A percentile compares a stretch with the other conserved stretches of the same genome.
phyloP scores from a whole-genome alignment of 2,329 filamentous ascomycete species.

The Sporothrix dimorphospora region DNA sequence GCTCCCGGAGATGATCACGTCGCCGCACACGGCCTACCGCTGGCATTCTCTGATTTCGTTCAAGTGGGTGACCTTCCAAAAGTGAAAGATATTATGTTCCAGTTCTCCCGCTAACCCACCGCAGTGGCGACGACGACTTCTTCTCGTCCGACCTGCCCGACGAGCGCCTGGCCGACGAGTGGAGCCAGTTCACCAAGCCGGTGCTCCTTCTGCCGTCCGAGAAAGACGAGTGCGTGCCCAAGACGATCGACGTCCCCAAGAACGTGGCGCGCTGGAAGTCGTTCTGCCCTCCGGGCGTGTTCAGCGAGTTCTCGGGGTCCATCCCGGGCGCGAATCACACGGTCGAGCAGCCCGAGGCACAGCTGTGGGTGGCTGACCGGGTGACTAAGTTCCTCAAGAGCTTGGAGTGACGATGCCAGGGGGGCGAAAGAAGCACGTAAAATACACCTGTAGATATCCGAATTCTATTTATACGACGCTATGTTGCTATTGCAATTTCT shows the following conservation, averaged over 20 bases:
- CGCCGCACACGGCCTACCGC: conserved; percentile 57
- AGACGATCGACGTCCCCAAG: conserved; percentile 57
- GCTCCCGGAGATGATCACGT: conserved; percentile 47
- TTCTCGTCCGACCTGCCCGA: conserved; percentile 78
- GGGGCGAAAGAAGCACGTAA: background rate
- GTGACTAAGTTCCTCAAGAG: conserved; percentile 51
- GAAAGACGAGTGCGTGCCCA: conserved; percentile 67
- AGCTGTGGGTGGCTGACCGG: conserved; percentile 54
- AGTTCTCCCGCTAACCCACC: background rate
- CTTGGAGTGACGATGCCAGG: conserved; percentile 29
- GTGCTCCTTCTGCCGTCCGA: conserved; percentile 68
- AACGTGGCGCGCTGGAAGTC: conserved; percentile 62
- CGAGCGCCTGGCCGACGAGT: conserved; percentile 62
- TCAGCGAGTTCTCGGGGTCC: conserved; percentile 55
- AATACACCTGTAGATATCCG: background rate
- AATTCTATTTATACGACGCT: background rate
- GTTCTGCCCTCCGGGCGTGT: conserved; percentile 47
- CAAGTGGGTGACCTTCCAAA: conserved; percentile 49
- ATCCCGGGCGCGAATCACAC: conserved; percentile 59
- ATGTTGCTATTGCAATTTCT: background rate
- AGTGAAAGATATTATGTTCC: background rate
- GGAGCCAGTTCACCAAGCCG: conserved; percentile 63
- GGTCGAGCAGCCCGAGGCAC: conserved; percentile 50
- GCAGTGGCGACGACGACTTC: conserved; percentile 79
- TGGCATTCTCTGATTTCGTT: conserved; percentile 54